phyloP scores from a whole-genome alignment of 768 basidiomycete genomes.

The Termitomyces sp. region DNA sequence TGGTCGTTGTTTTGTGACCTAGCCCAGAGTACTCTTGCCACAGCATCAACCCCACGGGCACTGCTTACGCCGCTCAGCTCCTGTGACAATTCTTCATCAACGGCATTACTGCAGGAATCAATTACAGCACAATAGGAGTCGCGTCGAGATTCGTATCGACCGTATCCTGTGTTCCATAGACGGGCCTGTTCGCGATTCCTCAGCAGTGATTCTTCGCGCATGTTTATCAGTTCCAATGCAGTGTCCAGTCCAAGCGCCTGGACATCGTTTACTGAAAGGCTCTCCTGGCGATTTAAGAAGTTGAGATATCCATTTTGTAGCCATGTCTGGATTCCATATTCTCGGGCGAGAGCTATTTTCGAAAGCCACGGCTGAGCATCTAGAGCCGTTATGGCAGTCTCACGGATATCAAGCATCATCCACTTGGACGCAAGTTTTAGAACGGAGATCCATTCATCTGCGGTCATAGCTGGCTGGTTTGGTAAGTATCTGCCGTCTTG shows the following conservation, averaged over 20 bases:
- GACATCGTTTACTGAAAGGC: constrained; percentile 1
- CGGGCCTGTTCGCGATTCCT: not conserved
- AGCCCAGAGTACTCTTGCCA: constrained; percentile 2
- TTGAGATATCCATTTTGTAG: not conserved
- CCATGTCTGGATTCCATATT: not conserved
- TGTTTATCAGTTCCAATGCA: not conserved
- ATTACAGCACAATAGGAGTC: not conserved
- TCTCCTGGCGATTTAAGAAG: not conserved
- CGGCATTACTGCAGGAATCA: not conserved
- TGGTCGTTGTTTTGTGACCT: not conserved
- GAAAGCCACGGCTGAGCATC: not conserved
- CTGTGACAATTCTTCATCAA: not conserved
- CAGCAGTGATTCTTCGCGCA: not conserved
- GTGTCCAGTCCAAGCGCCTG: not conserved
- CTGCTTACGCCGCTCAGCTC: not conserved
- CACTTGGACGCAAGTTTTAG: constrained; percentile 8
- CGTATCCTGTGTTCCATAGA: not conserved
- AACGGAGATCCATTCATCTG: constrained; percentile 4
- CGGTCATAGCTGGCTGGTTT: not conserved
- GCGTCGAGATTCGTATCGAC: not conserved
- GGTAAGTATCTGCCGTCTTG: not conserved
- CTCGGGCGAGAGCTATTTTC: constrained; percentile 1
- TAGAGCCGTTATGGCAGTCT: not conserved
- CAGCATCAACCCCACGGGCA: not conserved
- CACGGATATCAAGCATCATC: not conserved